A percentile compares a stretch with the other conserved stretches of the same genome.
These are phyloP conservation scores for Cochlearia excelsa DNA, from an alignment of 345 rosid species.

Conservation along the genomic window DNA sequence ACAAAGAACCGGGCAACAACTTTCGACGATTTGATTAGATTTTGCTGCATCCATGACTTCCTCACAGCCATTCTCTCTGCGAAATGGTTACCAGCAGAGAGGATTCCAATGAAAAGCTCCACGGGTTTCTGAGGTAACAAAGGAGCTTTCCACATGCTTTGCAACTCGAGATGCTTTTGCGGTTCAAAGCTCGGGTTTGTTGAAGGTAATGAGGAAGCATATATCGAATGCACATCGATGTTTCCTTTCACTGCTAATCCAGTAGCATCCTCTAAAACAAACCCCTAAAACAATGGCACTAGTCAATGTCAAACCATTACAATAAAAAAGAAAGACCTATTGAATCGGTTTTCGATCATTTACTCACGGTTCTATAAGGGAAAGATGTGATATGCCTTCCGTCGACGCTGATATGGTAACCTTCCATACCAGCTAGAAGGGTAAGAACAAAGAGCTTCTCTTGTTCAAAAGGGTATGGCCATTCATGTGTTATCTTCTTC, in stretches of 20 bases:
- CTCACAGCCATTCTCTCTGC: slow-evolving; percentile 95
- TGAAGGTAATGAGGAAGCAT: slow-evolving; percentile 83
- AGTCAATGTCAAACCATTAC: background rate
- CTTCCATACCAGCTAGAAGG: slow-evolving; percentile 87
- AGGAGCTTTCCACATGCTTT: slow-evolving; percentile 81
- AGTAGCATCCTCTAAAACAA: slow-evolving; percentile 93
- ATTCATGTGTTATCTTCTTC: slow-evolving; percentile 63
- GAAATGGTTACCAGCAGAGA: slow-evolving; percentile 93
- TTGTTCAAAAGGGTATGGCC: slow-evolving; percentile 84
- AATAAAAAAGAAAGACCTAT: slow-evolving; percentile 1
- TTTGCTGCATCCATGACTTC: slow-evolving; percentile 94
- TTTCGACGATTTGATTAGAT: slow-evolving; percentile 67
- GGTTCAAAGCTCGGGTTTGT: slow-evolving; percentile 84
- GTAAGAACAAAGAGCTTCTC: slow-evolving; percentile 82
- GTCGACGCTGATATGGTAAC: slow-evolving; percentile 79
- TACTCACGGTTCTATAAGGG: slow-evolving; percentile 88
- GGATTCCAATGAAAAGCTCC: slow-evolving; percentile 82
- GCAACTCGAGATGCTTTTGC: slow-evolving; percentile 75
- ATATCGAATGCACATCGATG: slow-evolving; percentile 69
- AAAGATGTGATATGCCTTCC: slow-evolving; percentile 91
- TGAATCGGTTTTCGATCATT: background rate
- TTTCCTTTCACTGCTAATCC: slow-evolving; percentile 80
- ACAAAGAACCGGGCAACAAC: slow-evolving; percentile 95
- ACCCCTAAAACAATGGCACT: slow-evolving; percentile 50
- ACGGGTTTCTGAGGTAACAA: slow-evolving; percentile 51